Conservation (phyloP, 108 stramenopile genomes). For the Cyclotella atomus region DNA sequence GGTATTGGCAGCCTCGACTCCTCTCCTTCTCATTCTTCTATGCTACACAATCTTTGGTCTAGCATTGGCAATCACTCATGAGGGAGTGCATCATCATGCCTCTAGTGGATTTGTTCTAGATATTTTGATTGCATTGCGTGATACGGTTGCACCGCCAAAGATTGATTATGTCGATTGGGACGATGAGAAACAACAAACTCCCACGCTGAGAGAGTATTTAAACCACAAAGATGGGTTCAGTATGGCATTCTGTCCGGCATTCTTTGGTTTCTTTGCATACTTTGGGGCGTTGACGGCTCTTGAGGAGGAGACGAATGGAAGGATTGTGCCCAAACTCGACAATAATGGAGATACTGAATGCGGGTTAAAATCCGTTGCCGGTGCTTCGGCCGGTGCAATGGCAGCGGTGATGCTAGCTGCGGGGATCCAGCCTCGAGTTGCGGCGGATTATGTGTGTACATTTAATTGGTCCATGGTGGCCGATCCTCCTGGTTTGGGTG, state of each 20-base stretch:
- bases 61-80: background rate
- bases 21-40: background rate
- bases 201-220: slow-evolving; percentile 67
- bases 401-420: slow-evolving; percentile 77
- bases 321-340: slow-evolving; percentile 38
- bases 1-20: background rate
- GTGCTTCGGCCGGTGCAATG: slow-evolving; percentile 87
- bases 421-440: slow-evolving; percentile 60
- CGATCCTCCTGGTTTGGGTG: slow-evolving; percentile 63
- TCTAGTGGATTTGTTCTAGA: background rate
- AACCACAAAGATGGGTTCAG: slow-evolving; percentile 63
- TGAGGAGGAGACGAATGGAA: slow-evolving; percentile 53
- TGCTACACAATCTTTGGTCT: background rate
- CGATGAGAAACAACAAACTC: background rate
- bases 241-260: slow-evolving; percentile 78
- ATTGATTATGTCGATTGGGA: background rate
- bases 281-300: slow-evolving; percentile 74
- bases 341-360: background rate
- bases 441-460: slow-evolving; percentile 57
- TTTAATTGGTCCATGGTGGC: slow-evolving; percentile 61
- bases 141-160: background rate
- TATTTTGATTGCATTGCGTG: background rate
- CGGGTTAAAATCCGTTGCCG: slow-evolving; percentile 58
- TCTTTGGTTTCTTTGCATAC: slow-evolving; percentile 86
- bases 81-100: background rate